Percentiles rank a stretch among this genome's conserved stretches.
Conservation (phyloP, 129 eudicot genomes). For the Cynara cardunculus region DNA sequence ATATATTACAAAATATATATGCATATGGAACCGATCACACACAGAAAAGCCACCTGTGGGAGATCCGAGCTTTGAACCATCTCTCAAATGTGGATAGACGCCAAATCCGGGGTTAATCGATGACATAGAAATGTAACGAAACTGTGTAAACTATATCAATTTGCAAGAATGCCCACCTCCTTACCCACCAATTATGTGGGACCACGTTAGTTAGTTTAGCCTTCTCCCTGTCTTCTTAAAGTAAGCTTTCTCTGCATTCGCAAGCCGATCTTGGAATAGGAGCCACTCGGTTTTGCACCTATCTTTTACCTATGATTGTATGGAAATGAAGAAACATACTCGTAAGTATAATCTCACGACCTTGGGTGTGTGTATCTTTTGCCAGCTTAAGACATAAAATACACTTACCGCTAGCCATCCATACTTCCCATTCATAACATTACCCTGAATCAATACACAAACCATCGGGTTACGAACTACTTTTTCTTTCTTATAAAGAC, state of each 20-base stretch:
- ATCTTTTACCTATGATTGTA: conserved; percentile 39
- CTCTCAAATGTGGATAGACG: background rate
- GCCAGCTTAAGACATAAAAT: background rate
- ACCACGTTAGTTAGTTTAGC: background rate
- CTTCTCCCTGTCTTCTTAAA: conserved; percentile 20
- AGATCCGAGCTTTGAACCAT: background rate
- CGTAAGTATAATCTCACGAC: background rate
- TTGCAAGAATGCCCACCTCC: background rate
- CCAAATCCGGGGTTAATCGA: background rate
- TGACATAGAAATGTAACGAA: background rate
- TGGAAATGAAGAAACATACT: background rate
- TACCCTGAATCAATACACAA: conserved; percentile 38
- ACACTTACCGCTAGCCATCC: conserved; percentile 70
- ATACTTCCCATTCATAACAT: conserved; percentile 51
- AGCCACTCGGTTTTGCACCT: conserved; percentile 65
- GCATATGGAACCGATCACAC: background rate
- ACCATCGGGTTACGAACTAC: background rate
- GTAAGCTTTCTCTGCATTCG: conserved; percentile 47
- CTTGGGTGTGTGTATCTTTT: background rate
- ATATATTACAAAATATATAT: background rate
- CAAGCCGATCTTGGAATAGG: conserved; percentile 53
- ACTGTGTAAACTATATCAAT: background rate
- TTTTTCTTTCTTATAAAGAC: background rate
- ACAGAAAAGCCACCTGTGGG: background rate
- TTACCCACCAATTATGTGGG: background rate